phyloP scores from a whole-genome alignment of 2,329 filamentous ascomycete genomes.

The Colletotrichum lupini region DNA sequence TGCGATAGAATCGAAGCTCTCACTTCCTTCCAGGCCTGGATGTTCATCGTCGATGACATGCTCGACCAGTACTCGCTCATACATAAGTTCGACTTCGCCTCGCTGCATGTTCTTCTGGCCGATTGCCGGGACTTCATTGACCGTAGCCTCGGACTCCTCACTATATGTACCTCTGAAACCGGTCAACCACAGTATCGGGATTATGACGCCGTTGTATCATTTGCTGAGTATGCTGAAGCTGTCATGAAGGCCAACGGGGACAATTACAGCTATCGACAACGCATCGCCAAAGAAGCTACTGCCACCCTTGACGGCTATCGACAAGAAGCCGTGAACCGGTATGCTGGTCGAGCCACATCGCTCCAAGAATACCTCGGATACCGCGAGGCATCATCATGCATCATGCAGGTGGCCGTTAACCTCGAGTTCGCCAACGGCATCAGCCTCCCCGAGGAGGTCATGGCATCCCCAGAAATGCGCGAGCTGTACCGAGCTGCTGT shows the following conservation, averaged over 20 bases:
- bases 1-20: conserved; percentile 21
- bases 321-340: conserved; percentile 17
- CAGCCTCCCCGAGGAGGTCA: conserved; percentile 17
- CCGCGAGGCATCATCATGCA: conserved; percentile 21
- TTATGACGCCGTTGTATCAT: conserved; percentile 12
- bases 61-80: conserved; percentile 14
- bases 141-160: conserved; percentile 7
- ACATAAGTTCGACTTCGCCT: conserved; percentile 10
- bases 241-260: not conserved
- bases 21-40: conserved; percentile 25
- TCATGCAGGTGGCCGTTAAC: conserved; percentile 21
- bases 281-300: conserved; percentile 10
- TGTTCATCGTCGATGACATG: conserved; percentile 31
- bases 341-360: conserved; percentile 1
- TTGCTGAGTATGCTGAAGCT: conserved; percentile 1
- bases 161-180: not conserved
- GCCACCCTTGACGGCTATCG: conserved; percentile 10
- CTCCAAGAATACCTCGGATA: conserved; percentile 11
- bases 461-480: conserved; percentile 11
- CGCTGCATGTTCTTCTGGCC: conserved; percentile 9
- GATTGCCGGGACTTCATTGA: conserved; percentile 27
- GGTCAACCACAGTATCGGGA: not conserved
- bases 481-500: conserved; percentile 21
- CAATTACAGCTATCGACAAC: not conserved
- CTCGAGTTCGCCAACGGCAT: conserved; percentile 24